Conservation (phyloP, 2,329 filamentous ascomycete genomes). For the Exutisphaerella laricina region DNA sequence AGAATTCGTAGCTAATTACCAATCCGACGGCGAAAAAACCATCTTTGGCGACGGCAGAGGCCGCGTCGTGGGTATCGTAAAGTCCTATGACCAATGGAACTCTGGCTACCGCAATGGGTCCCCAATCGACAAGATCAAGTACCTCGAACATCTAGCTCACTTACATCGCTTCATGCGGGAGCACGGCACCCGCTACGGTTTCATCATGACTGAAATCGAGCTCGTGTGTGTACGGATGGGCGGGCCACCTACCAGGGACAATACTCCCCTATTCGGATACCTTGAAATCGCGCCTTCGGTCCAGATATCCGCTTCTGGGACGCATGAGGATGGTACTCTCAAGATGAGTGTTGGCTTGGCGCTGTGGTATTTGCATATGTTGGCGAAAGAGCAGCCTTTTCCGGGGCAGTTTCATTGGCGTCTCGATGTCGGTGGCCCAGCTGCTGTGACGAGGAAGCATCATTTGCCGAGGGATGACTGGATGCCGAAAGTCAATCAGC, state of each 20-base stretch:
- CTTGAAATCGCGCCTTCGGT: slow-evolving; percentile 65
- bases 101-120: slow-evolving; percentile 84
- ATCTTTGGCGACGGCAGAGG: slow-evolving; percentile 45
- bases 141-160: slow-evolving; percentile 78
- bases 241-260: slow-evolving; percentile 34
- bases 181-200: slow-evolving; percentile 87
- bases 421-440: slow-evolving; percentile 68
- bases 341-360: slow-evolving; percentile 66
- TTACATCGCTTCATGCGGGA: slow-evolving; percentile 90
- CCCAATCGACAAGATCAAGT: slow-evolving; percentile 79
- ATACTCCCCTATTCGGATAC: slow-evolving; percentile 77
- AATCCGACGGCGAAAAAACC: slow-evolving; percentile 48
- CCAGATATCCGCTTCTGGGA: slow-evolving; percentile 39
- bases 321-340: slow-evolving; percentile 36
- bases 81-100: slow-evolving; percentile 91
- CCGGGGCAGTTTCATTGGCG: slow-evolving; percentile 58
- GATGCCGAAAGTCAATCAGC: slow-evolving; percentile 68
- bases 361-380: slow-evolving; percentile 71
- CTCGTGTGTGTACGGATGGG: slow-evolving; percentile 84
- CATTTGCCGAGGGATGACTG: slow-evolving; percentile 64
- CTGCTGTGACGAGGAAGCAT: slow-evolving; percentile 66
- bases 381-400: slow-evolving; percentile 57
- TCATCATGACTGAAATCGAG: slow-evolving; percentile 95
- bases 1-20: slow-evolving; percentile 60
- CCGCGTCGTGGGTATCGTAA: slow-evolving; percentile 77